Base-by-base conservation (phyloP, 164 flowering plant genomes). In the Piper betle region DNA sequence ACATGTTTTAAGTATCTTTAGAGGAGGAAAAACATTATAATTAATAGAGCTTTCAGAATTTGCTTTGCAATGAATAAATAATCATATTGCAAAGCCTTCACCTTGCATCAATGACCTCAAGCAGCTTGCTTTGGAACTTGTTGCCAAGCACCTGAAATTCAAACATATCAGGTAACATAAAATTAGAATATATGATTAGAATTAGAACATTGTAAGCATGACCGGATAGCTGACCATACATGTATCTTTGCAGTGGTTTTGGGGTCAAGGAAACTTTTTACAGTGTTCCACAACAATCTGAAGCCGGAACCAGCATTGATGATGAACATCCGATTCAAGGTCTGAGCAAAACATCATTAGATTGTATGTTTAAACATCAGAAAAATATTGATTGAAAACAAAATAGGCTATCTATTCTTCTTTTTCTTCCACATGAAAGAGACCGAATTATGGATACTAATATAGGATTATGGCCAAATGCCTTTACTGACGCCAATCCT, bases 261-360 rank as follows among this genome's bases (percentile, higher is more conserved):
- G 40, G 98, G 98, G 73, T 92, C 98, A 38, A 92, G 80, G 66
- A 88, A 92, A 62, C 79, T 62, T 79, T 87, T 92, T 17, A 92
- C 86, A 18, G 98, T 88, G 76, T 75, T 84, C 98, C 96, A 89
- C 3, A 92, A 66, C 55, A 92, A 75, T 74, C 88, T 79, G 76
- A 92, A 92, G 39, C 96, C 98, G 71, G 96, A 81, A 64, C 98
- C 98, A 68, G 98, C 98, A 76, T 92, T 92, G 78, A 92, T 79
- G 66, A 92, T 87, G 66, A 81, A 92, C 96, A 92, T 87, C 62
- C 82, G 94, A 67, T 66, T 69, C 17, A 91, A 91, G 17, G 98
- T 88, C 98, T 91, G 87, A 0, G 33, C 33, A 25, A 25, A 25
- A 25, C 33, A 25, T 25, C 33, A 25, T 25, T 25, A 25, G 33